Conservation (phyloP, 495 filamentous ascomycete genomes). For the Trypethelium eluteriae region DNA sequence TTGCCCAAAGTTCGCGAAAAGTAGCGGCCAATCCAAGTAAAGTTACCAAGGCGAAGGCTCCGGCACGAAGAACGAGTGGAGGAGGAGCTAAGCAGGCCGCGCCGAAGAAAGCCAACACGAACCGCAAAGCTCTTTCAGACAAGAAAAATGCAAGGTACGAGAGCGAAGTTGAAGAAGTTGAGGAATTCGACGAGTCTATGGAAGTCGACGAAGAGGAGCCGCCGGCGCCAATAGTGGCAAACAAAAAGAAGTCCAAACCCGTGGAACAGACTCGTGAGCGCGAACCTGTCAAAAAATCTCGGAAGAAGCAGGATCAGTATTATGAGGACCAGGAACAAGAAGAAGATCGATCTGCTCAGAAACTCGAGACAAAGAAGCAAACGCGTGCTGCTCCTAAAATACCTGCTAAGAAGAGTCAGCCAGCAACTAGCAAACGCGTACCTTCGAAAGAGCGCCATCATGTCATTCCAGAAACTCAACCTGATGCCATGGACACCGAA, state of each 20-base stretch:
- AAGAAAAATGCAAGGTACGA: slow-evolving; percentile 41
- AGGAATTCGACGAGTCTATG: slow-evolving; percentile 39
- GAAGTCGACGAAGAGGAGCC: slow-evolving; percentile 36
- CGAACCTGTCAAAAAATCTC: slow-evolving; percentile 16
- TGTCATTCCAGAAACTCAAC: slow-evolving; percentile 43
- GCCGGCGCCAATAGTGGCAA: slow-evolving; percentile 20
- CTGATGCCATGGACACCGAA: slow-evolving; percentile 38
- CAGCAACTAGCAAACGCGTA: slow-evolving; percentile 19
- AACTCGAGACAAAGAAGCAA: slow-evolving; percentile 18
- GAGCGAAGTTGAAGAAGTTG: slow-evolving; percentile 49
- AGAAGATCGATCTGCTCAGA: slow-evolving; percentile 26
- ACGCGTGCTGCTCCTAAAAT: slow-evolving; percentile 23
- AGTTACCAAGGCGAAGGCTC: slow-evolving; percentile 22
- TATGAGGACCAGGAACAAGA: slow-evolving; percentile 28
- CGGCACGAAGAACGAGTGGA: slow-evolving; percentile 28
- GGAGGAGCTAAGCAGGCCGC: slow-evolving; percentile 29
- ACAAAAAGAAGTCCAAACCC: slow-evolving; percentile 27
- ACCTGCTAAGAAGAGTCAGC: slow-evolving; percentile 16
- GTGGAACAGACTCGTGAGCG: slow-evolving; percentile 24
- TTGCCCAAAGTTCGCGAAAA: slow-evolving; percentile 6
- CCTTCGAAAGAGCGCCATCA: slow-evolving; percentile 18
- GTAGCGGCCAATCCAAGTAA: slow-evolving; percentile 18
- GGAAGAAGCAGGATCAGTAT: slow-evolving; percentile 30
- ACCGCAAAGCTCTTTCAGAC: slow-evolving; percentile 45
- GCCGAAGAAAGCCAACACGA: slow-evolving; percentile 30